Evolutionary conservation across 2,329 filamentous ascomycete species (phyloP).

Genomic region (Onygenales sp.): DNA sequence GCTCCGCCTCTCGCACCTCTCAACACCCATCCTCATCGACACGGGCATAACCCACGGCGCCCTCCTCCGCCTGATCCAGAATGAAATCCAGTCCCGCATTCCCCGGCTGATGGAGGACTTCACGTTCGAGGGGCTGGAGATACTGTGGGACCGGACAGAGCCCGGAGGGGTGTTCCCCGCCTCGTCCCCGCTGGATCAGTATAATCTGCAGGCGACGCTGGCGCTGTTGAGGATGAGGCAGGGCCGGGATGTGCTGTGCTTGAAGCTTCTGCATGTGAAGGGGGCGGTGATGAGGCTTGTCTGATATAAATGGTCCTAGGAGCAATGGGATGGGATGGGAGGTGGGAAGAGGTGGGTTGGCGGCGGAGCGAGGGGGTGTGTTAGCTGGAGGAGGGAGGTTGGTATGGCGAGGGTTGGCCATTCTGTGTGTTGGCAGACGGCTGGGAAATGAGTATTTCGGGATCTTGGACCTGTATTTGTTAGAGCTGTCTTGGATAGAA

Average conservation of each 20-base stretch:
- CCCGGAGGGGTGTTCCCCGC: slow-evolving; percentile 1
- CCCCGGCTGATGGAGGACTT: slow-evolving; percentile 5
- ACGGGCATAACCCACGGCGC: not conserved
- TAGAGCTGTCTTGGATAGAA: too few species aligned
- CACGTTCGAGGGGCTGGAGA: slow-evolving; percentile 8
- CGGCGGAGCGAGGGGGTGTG: too few species aligned
- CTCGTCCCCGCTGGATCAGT: slow-evolving; percentile 6
- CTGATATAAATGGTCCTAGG: not conserved
- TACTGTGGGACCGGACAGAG: slow-evolving; percentile 7
- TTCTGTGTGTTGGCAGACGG: too few species aligned
- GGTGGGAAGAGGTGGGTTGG: too few species aligned
- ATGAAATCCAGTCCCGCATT: slow-evolving; percentile 6
- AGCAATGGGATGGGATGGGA: too few species aligned
- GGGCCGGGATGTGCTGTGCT: slow-evolving; percentile 7
- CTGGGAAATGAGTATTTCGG: too few species aligned
- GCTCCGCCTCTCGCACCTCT: slow-evolving; percentile 9
- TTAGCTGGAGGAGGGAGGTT: too few species aligned
- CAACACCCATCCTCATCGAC: slow-evolving; percentile 8
- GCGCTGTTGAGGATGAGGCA: slow-evolving; percentile 6
- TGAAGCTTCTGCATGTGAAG: slow-evolving; percentile 6
- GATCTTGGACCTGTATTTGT: too few species aligned
- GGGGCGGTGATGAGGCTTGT: slow-evolving; percentile 5
- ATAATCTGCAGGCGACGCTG: slow-evolving; percentile 7
- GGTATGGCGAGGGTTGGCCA: too few species aligned
- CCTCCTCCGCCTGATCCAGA: slow-evolving; percentile 7